Conservation (phyloP, 345 rosid species). For the Punica granatum region DNA sequence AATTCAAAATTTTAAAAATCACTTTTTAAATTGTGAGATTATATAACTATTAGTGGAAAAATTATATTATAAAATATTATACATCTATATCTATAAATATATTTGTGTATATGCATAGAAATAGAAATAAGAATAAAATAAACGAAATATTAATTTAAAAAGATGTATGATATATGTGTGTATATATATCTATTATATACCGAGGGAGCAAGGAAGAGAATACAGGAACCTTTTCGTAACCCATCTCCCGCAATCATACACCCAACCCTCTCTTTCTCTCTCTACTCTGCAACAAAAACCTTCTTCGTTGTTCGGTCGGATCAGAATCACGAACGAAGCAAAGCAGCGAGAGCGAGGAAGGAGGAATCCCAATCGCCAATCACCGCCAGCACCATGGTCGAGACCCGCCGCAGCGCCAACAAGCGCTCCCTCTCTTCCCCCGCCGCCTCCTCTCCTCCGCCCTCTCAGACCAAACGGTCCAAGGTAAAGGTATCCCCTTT, state of each 20-base stretch:
- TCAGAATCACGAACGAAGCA: background rate
- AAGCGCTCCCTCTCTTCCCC: conserved; percentile 69
- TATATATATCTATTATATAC: no score
- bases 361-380: background rate
- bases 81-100: no score
- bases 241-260: conserved; percentile 26
- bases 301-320: background rate
- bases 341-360: background rate
- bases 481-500: conserved; percentile 39
- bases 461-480: conserved; percentile 50
- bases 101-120: no score
- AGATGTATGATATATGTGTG: no score
- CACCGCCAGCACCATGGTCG: conserved; percentile 50
- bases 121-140: no score
- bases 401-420: conserved; percentile 86
- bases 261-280: conserved; percentile 10
- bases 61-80: no score
- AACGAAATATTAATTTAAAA: no score
- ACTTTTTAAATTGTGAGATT: no score
- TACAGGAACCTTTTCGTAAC: conserved; percentile 10
- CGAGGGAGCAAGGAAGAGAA: background rate
- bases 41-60: no score
- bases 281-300: conserved; percentile 11
- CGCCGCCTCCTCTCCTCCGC: conserved; percentile 37
- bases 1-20: no score